phyloP scores from a whole-genome alignment of 2,329 filamentous ascomycete species.

The Fusarium oxysporum region DNA sequence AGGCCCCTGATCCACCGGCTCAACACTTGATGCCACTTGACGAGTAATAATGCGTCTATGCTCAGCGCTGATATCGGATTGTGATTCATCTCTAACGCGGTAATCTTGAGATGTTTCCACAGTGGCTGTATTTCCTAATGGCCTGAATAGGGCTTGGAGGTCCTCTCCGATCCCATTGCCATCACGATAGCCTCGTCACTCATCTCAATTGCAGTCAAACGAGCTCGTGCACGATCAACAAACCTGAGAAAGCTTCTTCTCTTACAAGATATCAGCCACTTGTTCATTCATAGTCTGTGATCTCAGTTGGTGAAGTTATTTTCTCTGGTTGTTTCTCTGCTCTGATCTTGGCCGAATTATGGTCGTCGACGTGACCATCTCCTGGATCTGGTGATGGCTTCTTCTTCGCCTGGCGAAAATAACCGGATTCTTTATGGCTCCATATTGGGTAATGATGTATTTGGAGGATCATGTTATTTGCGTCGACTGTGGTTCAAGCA shows the following conservation, averaged over 20 bases:
- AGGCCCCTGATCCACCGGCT: neutral
- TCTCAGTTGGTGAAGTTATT: neutral
- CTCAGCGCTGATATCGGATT: neutral
- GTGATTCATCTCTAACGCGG: neutral
- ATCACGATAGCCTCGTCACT: neutral
- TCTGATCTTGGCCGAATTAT: neutral
- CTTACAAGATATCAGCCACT: fast-evolving
- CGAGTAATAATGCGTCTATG: neutral
- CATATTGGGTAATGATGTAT: fast-evolving
- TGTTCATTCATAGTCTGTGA: neutral
- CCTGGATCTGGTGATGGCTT: neutral
- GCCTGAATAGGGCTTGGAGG: neutral
- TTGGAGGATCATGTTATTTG: neutral
- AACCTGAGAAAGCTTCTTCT: fast-evolving
- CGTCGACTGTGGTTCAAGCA: neutral
- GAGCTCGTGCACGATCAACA: neutral
- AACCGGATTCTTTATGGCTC: neutral
- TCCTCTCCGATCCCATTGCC: neutral
- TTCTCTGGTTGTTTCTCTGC: neutral
- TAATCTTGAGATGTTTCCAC: fast-evolving
- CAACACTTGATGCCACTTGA: neutral
- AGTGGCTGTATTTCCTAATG: fast-evolving
- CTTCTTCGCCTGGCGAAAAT: neutral
- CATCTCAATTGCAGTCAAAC: neutral
- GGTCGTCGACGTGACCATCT: neutral